phyloP scores from a whole-genome alignment of 2,329 filamentous ascomycete species.

The Cladosporium halotolerans region DNA sequence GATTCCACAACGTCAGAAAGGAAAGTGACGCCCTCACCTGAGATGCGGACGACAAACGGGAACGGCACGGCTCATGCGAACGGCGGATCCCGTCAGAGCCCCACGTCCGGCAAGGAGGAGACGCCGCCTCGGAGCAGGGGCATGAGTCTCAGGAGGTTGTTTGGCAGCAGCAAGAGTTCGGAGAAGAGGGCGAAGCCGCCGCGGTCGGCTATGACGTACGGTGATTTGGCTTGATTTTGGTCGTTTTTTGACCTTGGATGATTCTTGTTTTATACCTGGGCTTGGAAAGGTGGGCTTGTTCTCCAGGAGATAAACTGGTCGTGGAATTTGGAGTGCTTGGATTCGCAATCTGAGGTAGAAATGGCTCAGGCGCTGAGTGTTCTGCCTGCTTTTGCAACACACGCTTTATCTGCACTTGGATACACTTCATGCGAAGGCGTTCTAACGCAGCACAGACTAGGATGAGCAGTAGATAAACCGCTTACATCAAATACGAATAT shows the following conservation, averaged over 20 bases:
- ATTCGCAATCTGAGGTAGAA: too few species aligned
- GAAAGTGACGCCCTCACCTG: not conserved
- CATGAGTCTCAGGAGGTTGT: conserved; percentile 3
- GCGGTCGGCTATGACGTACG: conserved; percentile 9
- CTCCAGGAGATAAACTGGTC: too few species aligned
- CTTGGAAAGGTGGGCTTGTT: too few species aligned
- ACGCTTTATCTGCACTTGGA: too few species aligned
- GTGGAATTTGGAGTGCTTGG: too few species aligned
- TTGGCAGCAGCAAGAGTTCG: not conserved
- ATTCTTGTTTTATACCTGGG: too few species aligned
- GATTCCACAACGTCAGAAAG: not conserved
- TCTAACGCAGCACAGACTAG: too few species aligned
- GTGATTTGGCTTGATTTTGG: conserved; percentile 7
- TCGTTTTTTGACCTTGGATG: not conserved
- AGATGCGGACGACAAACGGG: not conserved
- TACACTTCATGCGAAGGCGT: too few species aligned
- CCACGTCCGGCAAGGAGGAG: not conserved
- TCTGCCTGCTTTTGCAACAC: too few species aligned
- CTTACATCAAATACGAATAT: too few species aligned
- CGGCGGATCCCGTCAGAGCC: not conserved
- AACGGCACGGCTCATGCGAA: not conserved
- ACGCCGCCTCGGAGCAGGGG: not conserved
- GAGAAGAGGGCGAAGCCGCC: not conserved
- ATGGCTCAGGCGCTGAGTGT: too few species aligned
- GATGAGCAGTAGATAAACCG: too few species aligned